Base-by-base conservation (phyloP, 2,329 filamentous ascomycete genomes). In the Sphaerulina vaccinii region DNA sequence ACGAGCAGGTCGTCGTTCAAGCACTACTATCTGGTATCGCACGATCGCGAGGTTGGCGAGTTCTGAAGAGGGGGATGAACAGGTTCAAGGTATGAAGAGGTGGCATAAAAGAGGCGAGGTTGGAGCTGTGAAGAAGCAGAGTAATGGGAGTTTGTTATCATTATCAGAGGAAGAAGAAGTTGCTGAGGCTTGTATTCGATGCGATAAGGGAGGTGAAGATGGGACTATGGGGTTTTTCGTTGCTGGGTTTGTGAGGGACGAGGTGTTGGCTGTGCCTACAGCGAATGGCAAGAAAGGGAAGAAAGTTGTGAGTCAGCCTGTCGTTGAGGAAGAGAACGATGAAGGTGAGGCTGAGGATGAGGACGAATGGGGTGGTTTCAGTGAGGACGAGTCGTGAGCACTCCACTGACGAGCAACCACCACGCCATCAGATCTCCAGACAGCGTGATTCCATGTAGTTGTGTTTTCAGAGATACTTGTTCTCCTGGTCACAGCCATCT, bases 171-270 rank as follows among this genome's bases (percentile, higher is more conserved):
- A 64, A 47, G 49, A 35, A 32, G 64, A 62, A 32, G 68, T 88
- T 1, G 81, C 84, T 5, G 85, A 92, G 21, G 87, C 80, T 2
- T 96, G 90, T 65, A 86, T 96, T 50, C 78, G 92, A 52, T 88
- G 89, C 24, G 85, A 87, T 69, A 88, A 91, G 62, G 87, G 83
- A 21, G 90, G 92, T 61, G 85, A 84, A 8, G 82, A 87, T 57
- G 90, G 90, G 0, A 88, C 91, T 1, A 96, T 96, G 81, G 92
- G 93, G 0, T 97, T 99, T 71, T 99, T 99, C 63, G 88, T 96
- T 16, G 90, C 84, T n/a, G 89, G 80, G 0, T 96, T 99, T 70
- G 79, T 89, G 2, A 77, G 88, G 47, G 81, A 86, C 37, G 60
- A 40, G 18, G 22, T 7, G 15, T 7, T 9, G 24, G 19, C 27